phyloP scores from a whole-genome alignment of 2,329 filamentous ascomycete genomes.

The Cladosporium oxysporum region DNA sequence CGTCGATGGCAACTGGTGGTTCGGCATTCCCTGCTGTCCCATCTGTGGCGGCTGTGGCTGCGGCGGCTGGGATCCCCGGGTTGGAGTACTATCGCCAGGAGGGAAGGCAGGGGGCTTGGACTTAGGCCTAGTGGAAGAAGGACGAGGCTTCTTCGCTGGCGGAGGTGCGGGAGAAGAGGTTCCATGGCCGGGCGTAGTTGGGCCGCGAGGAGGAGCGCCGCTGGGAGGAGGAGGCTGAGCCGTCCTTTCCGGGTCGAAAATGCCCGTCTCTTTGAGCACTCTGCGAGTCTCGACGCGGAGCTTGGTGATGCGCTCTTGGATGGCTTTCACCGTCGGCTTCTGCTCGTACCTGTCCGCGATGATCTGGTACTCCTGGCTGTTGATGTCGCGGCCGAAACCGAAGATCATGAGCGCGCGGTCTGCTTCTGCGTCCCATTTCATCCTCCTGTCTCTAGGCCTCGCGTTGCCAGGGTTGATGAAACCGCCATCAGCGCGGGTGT shows the following conservation, averaged over 20 bases:
- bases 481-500: not conserved
- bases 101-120: not conserved
- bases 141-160: not conserved
- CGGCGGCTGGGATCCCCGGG: not conserved
- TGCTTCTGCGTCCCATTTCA: conserved; percentile 24
- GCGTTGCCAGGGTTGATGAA: not conserved
- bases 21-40: not conserved
- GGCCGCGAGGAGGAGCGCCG: not conserved
- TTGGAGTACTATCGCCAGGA: not conserved
- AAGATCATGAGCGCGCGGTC: conserved; percentile 23
- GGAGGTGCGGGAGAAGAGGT: not conserved
- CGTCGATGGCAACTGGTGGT: not conserved
- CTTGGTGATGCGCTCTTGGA: conserved; percentile 26
- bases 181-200: not conserved
- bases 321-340: conserved; percentile 22
- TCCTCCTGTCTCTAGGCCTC: conserved; percentile 4
- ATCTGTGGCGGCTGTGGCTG: not conserved
- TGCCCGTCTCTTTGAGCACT: conserved; percentile 5
- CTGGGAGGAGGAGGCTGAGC: not conserved
- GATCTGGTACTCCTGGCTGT: conserved; percentile 8
- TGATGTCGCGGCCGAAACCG: conserved; percentile 20
- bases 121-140: not conserved
- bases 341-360: conserved; percentile 22
- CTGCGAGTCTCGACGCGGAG: conserved; percentile 14
- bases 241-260: not conserved